phyloP scores from a whole-genome alignment of 2,329 filamentous ascomycete species.

The Trichoderma semiorbis region DNA sequence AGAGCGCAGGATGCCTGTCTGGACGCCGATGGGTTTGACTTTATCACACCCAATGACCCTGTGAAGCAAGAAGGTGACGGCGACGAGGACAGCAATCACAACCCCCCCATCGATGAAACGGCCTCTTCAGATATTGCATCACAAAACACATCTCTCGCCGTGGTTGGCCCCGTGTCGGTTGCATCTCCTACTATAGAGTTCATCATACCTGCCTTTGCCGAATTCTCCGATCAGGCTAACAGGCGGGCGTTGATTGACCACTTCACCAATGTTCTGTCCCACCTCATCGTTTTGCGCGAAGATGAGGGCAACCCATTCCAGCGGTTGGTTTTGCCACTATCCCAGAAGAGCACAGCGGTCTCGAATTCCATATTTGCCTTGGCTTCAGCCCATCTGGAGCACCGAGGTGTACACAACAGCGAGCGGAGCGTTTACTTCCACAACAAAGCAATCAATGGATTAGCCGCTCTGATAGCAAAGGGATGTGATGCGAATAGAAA shows the following conservation, averaged over 20 bases:
- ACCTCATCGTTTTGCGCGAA: conserved; percentile 63
- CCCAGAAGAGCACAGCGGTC: conserved; percentile 54
- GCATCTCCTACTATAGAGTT: conserved; percentile 47
- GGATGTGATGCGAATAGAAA: conserved; percentile 49
- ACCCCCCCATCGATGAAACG: background rate
- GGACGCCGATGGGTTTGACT: background rate
- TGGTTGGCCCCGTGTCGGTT: conserved; percentile 24
- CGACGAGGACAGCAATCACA: background rate
- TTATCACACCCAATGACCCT: background rate
- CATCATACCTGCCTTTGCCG: conserved; percentile 49
- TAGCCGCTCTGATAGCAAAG: conserved; percentile 55
- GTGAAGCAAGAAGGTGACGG: background rate
- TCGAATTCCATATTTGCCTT: conserved; percentile 84
- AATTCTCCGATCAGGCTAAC: conserved; percentile 54
- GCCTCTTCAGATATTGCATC: conserved; percentile 18
- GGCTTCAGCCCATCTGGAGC: conserved; percentile 79
- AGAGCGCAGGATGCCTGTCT: background rate
- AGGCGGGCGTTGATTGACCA: conserved; percentile 57
- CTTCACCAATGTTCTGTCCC: conserved; percentile 61
- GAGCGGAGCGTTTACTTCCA: conserved; percentile 60
- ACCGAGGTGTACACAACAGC: conserved; percentile 48
- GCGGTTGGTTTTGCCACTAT: conserved; percentile 59
- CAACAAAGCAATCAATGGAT: conserved; percentile 55
- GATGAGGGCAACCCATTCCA: conserved; percentile 62
- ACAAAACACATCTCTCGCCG: conserved; percentile 26